A percentile compares a stretch with the other conserved stretches of the same genome.
phyloP scores from a whole-genome alignment of 257 asterid genomes.

The Gynochthodes officinalis region DNA sequence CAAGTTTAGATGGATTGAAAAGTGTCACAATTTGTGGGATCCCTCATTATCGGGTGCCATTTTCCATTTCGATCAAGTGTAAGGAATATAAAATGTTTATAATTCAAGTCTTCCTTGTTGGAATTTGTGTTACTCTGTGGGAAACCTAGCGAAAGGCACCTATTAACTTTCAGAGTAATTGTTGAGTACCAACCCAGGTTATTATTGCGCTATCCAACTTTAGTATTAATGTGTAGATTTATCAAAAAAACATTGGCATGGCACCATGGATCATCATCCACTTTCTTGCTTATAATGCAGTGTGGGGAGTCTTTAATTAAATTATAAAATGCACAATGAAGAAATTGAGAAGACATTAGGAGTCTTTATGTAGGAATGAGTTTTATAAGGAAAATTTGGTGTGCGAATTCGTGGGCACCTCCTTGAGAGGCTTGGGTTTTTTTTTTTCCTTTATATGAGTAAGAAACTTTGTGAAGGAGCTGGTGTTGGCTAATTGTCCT shows the following conservation, averaged over 20 bases:
- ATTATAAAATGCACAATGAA: neutral
- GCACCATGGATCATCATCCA: neutral
- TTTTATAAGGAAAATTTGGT: too few relatives aligned
- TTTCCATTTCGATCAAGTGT: too few relatives aligned
- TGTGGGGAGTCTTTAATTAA: neutral
- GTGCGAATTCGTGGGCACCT: too few relatives aligned
- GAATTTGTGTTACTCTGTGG: neutral
- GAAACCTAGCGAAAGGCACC: neutral
- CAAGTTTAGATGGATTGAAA: neutral
- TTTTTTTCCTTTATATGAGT: too few relatives aligned
- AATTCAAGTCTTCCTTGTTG: neutral
- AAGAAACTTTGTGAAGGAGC: neutral
- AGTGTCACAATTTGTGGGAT: neutral
- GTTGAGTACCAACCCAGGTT: neutral
- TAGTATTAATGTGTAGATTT: too few relatives aligned
- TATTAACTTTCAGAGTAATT: neutral
- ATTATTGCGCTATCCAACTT: neutral
- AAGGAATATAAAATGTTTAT: too few relatives aligned
- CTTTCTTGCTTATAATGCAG: neutral
- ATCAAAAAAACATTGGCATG: too few relatives aligned
- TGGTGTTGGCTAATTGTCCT: neutral
- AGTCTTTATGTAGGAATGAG: neutral
- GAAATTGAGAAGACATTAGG: neutral
- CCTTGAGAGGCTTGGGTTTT: too few relatives aligned
- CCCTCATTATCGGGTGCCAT: neutral